Evolutionary conservation across 768 basidiomycete genomes (phyloP).

Genomic region (Hemileccinum rubropunctum): DNA sequence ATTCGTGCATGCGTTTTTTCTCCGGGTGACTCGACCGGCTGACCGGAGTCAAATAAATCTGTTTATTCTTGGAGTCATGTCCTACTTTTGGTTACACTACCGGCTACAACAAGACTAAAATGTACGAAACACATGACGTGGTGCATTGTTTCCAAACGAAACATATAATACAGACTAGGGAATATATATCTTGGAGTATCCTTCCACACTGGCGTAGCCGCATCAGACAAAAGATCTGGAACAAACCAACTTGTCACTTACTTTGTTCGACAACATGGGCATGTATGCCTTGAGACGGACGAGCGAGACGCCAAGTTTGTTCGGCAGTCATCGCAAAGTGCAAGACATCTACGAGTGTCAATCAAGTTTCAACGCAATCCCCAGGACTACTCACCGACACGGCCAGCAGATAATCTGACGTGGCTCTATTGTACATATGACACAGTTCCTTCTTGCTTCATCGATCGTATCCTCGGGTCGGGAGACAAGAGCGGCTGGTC

Average conservation of each 20-base stretch:
- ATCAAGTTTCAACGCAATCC: background rate
- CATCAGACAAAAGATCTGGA: slow-evolving; percentile 1
- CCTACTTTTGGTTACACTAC: background rate
- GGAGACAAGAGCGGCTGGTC: slow-evolving; percentile 11
- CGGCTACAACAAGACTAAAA: too few relatives aligned
- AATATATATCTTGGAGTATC: slow-evolving; percentile 36
- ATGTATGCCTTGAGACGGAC: slow-evolving; percentile 47
- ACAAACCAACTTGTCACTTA: slow-evolving; percentile 24
- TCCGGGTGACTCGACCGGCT: background rate
- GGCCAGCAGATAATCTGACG: slow-evolving; percentile 82
- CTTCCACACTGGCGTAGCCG: slow-evolving; percentile 27
- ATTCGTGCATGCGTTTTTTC: too few relatives aligned
- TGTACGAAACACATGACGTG: too few relatives aligned
- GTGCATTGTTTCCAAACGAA: too few relatives aligned
- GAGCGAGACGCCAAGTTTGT: slow-evolving; percentile 50
- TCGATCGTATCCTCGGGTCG: slow-evolving; percentile 25
- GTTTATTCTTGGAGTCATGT: slow-evolving; percentile 1
- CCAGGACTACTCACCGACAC: slow-evolving; percentile 55
- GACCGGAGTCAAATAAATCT: background rate
- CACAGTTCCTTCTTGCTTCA: slow-evolving; percentile 48
- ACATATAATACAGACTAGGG: slow-evolving; percentile 16
- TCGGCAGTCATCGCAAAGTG: slow-evolving; percentile 53
- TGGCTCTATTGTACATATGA: slow-evolving; percentile 67
- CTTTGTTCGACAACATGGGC: slow-evolving; percentile 51
- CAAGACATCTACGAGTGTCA: slow-evolving; percentile 39